Evolutionary conservation across 2,329 filamentous ascomycete species (phyloP), one percentile per base, ranked within the genome.

Genomic region (Scedosporium dehoogii): DNA sequence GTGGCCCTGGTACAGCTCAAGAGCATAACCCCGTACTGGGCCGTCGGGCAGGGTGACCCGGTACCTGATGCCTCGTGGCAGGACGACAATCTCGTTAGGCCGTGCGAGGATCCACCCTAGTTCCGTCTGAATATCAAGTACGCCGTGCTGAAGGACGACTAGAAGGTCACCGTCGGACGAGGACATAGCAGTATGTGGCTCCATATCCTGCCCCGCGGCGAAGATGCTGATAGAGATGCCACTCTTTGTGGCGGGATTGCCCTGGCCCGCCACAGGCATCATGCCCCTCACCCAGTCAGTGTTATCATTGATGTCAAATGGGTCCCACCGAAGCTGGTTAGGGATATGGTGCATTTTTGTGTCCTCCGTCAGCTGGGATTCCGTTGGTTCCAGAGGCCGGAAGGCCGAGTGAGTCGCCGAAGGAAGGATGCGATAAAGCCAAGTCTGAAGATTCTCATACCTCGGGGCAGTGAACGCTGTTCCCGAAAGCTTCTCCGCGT

Each of bases 91-190:
- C 69, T 89, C 87, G n/a, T 85, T 85, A 0, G 85, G 86, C 4
- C 85, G 83, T 4, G 89, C 85, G 59, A 85, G 79, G 0, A 89
- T 70, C 25, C 78, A 79, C 4, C 87, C 87, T 16, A 89, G 79
- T 68, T 89, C 86, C 2, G 87, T 89, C 68, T 87, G 85, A 56
- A 89, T 85, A 66, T 89, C 83, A 1, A 90, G 75, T 0, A 81
- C 76, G 12, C 87, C 87, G 65, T 85, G 80, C 64, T 89, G 86
- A 0, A 82, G 84, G 2, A 89, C 78, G 57, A 89, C 85, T 60
- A 89, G 74, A 64, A 86, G 81, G 69, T 89, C 86, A 14, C 87
- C 87, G 64, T 90, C 87, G 1, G 84, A 82, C 66, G 81, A 81
- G 66, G 74, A 78, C 62, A 81, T 82, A 0, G 80, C 80, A 10